A percentile compares a stretch with the other conserved stretches of the same genome.
Evolutionary conservation across 225 moss, liverwort and hornwort species (phyloP).

Genomic region (Antitrichia curtipendula): DNA sequence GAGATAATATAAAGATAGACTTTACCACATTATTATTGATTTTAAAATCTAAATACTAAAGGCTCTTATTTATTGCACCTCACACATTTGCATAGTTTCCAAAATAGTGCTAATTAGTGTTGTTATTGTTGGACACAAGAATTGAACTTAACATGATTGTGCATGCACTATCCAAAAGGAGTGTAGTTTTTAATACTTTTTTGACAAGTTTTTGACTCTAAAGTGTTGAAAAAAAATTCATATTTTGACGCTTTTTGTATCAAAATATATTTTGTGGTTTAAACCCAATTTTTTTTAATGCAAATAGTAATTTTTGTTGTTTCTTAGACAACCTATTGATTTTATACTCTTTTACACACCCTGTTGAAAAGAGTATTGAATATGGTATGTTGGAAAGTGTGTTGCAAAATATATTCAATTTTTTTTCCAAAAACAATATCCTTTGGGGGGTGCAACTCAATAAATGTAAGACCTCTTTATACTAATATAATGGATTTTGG

Average conservation of each 20-base stretch:
- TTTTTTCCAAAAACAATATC: not conserved
- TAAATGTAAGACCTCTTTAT: not conserved
- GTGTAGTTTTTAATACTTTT: not conserved
- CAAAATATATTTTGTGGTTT: not conserved
- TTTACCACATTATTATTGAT: not conserved
- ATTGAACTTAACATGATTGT: not conserved
- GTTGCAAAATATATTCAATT: not conserved
- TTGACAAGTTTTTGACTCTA: fast-evolving
- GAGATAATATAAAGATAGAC: not conserved
- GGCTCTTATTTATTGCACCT: not conserved
- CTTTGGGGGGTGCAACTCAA: fast-evolving
- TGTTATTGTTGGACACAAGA: fast-evolving
- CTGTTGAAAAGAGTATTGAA: not conserved
- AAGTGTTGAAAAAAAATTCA: not conserved
- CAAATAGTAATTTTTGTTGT: too few relatives aligned
- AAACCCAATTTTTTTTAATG: not conserved
- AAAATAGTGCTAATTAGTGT: not conserved
- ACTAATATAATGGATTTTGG: not conserved
- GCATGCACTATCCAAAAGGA: fast-evolving
- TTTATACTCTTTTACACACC: not conserved
- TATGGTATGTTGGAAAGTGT: fast-evolving
- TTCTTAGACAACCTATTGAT: not conserved
- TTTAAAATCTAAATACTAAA: not conserved
- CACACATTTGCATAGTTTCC: fast-evolving
- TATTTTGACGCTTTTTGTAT: not conserved